Conservation (phyloP, 2,329 filamentous ascomycete species). For the Fusarium clavum region DNA sequence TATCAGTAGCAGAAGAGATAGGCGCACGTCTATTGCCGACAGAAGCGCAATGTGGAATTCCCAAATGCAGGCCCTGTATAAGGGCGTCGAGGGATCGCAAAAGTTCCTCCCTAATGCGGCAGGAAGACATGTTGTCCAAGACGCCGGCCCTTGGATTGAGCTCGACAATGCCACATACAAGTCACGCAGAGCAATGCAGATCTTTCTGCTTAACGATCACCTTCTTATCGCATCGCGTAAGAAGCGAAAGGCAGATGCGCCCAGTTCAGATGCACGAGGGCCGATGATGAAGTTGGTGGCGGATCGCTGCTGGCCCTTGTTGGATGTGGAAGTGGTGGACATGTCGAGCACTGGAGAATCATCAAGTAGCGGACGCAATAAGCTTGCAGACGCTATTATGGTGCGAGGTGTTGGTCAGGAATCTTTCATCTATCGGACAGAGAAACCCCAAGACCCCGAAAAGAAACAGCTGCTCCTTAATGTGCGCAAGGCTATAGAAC, state of each 20-base stretch:
- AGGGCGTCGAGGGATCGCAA: slow-evolving; percentile 96
- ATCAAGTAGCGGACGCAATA: slow-evolving; percentile 63
- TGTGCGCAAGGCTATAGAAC: slow-evolving; percentile 92
- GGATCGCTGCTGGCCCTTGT: slow-evolving; percentile 91
- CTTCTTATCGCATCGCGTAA: slow-evolving; percentile 90
- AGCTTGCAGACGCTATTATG: slow-evolving; percentile 87
- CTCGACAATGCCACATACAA: slow-evolving; percentile 98
- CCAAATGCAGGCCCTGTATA: slow-evolving; percentile 84
- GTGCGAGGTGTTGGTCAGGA: slow-evolving; percentile 87
- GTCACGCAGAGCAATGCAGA: slow-evolving; percentile 85
- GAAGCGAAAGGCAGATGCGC: slow-evolving; percentile 85
- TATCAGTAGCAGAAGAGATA: slow-evolving; percentile 78
- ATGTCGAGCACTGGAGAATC: slow-evolving; percentile 76
- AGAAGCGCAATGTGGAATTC: slow-evolving; percentile 75
- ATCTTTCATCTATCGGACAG: slow-evolving; percentile 93
- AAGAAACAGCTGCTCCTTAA: slow-evolving; percentile 87
- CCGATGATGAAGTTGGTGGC: slow-evolving; percentile 83
- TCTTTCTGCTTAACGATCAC: slow-evolving; percentile 95
- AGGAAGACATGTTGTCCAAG: slow-evolving; percentile 93
- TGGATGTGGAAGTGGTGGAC: slow-evolving; percentile 93
- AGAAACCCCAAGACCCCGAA: slow-evolving; percentile 80
- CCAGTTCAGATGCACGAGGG: slow-evolving; percentile 61
- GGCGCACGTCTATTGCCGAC: slow-evolving; percentile 87
- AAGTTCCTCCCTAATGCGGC: slow-evolving; percentile 93
- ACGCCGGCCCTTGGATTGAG: slow-evolving; percentile 94